These are phyloP conservation scores for Pythium dissotocum DNA, from an alignment of 352 stramenopile species.

Conservation along the genomic window DNA sequence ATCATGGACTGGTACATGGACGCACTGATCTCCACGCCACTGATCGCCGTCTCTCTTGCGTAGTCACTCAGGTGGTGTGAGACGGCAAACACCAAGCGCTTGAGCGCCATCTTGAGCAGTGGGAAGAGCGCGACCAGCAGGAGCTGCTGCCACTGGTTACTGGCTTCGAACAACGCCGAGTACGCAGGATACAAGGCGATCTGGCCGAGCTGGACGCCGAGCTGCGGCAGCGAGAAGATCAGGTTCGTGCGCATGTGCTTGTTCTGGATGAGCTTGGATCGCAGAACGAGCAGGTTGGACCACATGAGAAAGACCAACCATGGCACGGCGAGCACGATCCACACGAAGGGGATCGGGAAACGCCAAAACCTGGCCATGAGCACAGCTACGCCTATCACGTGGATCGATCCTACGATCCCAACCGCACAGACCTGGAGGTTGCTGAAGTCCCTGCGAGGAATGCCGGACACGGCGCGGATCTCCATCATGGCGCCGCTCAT, in stretches of 20 bases:
- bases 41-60: constrained; percentile 12
- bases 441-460: not conserved
- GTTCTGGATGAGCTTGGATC: not conserved
- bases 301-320: constrained; percentile 11
- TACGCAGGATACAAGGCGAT: constrained; percentile 24
- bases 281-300: constrained; percentile 9
- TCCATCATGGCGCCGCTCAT: not conserved
- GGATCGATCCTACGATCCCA: not conserved
- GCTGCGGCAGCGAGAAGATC: constrained; percentile 4
- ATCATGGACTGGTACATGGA: constrained; percentile 28
- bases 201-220: constrained; percentile 16
- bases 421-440: not conserved
- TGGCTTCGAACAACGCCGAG: constrained; percentile 13
- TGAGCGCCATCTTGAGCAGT: constrained; percentile 12
- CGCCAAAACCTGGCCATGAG: constrained; percentile 8
- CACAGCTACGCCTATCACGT: not conserved
- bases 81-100: not conserved
- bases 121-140: constrained; percentile 16
- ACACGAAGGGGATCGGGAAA: constrained; percentile 22
- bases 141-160: not conserved
- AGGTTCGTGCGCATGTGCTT: not conserved
- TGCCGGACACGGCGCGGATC: not conserved
- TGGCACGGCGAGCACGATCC: constrained; percentile 1
- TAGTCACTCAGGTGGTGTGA: not conserved
- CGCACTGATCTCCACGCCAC: constrained; percentile 18